phyloP scores from a whole-genome alignment of 139 green algal genomes.

The Closterium sp. region DNA sequence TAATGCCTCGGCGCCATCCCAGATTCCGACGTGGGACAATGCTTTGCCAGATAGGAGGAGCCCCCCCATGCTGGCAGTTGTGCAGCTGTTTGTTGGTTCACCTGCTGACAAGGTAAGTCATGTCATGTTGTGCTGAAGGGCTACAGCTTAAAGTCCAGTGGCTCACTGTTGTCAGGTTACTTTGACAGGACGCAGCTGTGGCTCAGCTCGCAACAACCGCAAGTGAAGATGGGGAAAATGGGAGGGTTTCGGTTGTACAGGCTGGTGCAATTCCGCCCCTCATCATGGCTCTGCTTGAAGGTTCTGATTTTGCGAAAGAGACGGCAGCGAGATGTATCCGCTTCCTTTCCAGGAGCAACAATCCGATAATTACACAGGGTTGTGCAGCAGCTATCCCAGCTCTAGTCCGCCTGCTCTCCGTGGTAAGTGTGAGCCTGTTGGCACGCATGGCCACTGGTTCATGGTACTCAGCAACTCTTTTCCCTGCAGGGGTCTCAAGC shows the following conservation, averaged over 20 bases:
- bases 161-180: not conserved
- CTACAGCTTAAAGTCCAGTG: not conserved
- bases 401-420: not conserved
- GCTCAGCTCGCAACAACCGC: not conserved
- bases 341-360: conserved; percentile 30
- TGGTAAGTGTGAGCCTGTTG: not conserved
- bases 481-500: conserved; percentile 16
- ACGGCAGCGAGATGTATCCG: conserved; percentile 11
- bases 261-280: conserved; percentile 27
- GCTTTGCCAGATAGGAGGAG: conserved; percentile 14
- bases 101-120: conserved; percentile 15
- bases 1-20: not conserved
- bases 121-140: not conserved
- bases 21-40: not conserved
- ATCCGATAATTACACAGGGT: conserved; percentile 25
- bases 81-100: conserved; percentile 12
- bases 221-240: conserved; percentile 7
- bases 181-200: not conserved
- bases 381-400: conserved; percentile 3
- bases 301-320: not conserved
- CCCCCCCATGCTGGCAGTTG: conserved; percentile 14
- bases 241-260: not conserved
- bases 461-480: not conserved
- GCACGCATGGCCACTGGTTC: not conserved
- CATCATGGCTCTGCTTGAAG: conserved; percentile 3